phyloP scores from a whole-genome alignment of 2,329 filamentous ascomycete genomes.

The Aspergillus tamarii region DNA sequence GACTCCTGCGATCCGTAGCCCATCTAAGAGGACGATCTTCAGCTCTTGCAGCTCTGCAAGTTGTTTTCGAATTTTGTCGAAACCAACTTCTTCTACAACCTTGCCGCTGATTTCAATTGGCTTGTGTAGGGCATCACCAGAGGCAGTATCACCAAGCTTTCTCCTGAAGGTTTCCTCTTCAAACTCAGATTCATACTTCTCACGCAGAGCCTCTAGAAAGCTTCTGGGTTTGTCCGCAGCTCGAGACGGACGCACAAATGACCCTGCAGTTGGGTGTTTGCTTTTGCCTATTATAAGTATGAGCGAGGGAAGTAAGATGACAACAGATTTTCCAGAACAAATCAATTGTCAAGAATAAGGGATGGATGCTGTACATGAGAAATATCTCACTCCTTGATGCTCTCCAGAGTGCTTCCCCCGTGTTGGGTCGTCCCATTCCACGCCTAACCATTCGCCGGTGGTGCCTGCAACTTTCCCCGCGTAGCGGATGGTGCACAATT shows the following conservation, averaged over 20 bases:
- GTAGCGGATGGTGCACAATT: slow-evolving; percentile 83
- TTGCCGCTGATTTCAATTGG: slow-evolving; percentile 77
- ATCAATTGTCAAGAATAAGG: neutral
- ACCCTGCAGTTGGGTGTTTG: slow-evolving; percentile 71
- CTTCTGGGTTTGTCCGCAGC: slow-evolving; percentile 68
- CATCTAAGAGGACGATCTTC: slow-evolving; percentile 80
- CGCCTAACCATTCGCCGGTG: slow-evolving; percentile 81
- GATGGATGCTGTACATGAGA: slow-evolving; percentile 64
- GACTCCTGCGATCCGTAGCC: slow-evolving; percentile 61
- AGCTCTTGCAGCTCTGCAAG: slow-evolving; percentile 78
- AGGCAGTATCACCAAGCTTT: neutral
- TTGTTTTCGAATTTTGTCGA: slow-evolving; percentile 84
- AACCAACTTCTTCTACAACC: slow-evolving; percentile 89
- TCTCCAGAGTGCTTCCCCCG: slow-evolving; percentile 90
- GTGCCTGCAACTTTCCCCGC: slow-evolving; percentile 76
- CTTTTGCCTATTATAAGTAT: slow-evolving; percentile 55
- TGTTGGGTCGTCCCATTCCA: slow-evolving; percentile 90
- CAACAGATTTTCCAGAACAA: too few relatives aligned
- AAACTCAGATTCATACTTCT: slow-evolving; percentile 77
- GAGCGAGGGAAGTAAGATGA: slow-evolving; percentile 11
- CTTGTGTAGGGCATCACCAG: slow-evolving; percentile 39
- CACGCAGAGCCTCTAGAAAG: slow-evolving; percentile 77
- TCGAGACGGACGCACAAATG: slow-evolving; percentile 81
- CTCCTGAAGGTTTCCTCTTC: slow-evolving; percentile 36
- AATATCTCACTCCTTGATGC: slow-evolving; percentile 78